These are phyloP conservation scores for Suillus sp. DNA, from an alignment of 768 basidiomycete genomes.

Conservation along the genomic window DNA sequence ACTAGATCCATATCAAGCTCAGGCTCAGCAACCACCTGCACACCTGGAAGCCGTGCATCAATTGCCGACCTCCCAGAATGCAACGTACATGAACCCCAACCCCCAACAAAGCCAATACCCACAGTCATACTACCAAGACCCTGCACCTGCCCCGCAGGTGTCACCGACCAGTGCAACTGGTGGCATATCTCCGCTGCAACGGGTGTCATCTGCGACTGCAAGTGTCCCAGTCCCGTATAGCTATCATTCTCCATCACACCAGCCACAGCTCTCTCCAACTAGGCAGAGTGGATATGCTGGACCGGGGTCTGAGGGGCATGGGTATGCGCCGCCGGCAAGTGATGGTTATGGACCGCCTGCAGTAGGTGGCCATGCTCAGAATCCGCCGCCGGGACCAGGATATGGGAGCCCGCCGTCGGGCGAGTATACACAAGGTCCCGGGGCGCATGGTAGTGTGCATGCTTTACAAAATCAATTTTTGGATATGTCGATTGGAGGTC, in stretches of 20 bases:
- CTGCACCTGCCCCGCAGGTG: slow-evolving; percentile 7
- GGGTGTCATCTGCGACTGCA: background rate
- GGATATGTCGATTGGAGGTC: slow-evolving; percentile 29
- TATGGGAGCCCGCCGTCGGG: background rate
- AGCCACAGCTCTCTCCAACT: slow-evolving; percentile 16
- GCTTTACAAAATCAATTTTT: slow-evolving; percentile 33
- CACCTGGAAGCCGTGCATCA: slow-evolving; percentile 22
- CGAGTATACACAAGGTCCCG: slow-evolving; percentile 2
- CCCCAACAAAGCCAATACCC: slow-evolving; percentile 23
- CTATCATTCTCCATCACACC: slow-evolving; percentile 22
- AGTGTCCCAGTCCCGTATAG: slow-evolving; percentile 18
- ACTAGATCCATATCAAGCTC: slow-evolving; percentile 17
- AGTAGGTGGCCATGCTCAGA: slow-evolving; percentile 10
- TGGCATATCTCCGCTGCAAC: background rate
- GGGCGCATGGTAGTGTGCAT: slow-evolving; percentile 20
- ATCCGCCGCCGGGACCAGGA: slow-evolving; percentile 18
- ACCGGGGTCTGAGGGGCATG: slow-evolving; percentile 19
- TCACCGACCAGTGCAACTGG: background rate
- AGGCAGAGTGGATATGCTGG: slow-evolving; percentile 10
- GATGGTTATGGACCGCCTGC: slow-evolving; percentile 25
- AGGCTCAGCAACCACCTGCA: slow-evolving; percentile 19
- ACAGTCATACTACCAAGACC: slow-evolving; percentile 23
- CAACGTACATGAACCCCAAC: slow-evolving; percentile 18
- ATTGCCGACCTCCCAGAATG: slow-evolving; percentile 12
- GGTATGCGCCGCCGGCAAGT: slow-evolving; percentile 17